Conservation (phyloP, 2,329 filamentous ascomycete species). For the Cladosporium sp. region DNA sequence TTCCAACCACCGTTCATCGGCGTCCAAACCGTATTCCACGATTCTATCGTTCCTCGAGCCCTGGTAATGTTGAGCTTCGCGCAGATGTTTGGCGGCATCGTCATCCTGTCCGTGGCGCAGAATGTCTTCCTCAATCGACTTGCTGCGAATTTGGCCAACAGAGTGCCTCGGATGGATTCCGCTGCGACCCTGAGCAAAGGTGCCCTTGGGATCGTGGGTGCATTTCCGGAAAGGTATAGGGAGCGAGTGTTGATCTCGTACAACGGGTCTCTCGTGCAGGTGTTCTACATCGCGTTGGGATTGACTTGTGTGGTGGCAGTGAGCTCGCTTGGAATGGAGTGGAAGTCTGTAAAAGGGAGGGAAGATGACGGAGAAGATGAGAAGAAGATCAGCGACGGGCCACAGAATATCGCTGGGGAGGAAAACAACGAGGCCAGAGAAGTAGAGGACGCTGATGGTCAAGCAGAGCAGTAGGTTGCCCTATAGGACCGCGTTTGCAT, state of each 20-base stretch:
- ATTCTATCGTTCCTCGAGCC: slow-evolving; percentile 5
- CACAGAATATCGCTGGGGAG: too few species aligned
- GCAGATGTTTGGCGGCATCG: slow-evolving; percentile 13
- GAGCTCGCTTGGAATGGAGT: slow-evolving; percentile 46
- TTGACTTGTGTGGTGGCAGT: slow-evolving; percentile 47
- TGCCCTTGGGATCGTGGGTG: too few species aligned
- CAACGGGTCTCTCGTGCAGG: slow-evolving; percentile 52
- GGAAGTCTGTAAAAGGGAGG: slow-evolving; percentile 54
- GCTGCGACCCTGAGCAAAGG: slow-evolving; percentile 17
- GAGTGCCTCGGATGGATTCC: too few species aligned
- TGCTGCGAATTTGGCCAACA: background rate
- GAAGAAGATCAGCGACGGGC: too few species aligned
- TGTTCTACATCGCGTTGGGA: slow-evolving; percentile 52
- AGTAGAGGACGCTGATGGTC: too few species aligned
- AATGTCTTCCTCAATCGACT: slow-evolving; percentile 14
- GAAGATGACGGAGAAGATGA: slow-evolving; percentile 16
- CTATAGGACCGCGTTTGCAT: too few species aligned
- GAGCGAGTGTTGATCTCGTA: slow-evolving; percentile 54
- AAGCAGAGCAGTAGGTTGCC: too few species aligned
- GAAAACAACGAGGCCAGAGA: too few species aligned
- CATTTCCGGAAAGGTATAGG: slow-evolving; percentile 34
- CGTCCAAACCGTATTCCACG: slow-evolving; percentile 14
- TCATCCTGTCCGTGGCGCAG: slow-evolving; percentile 13
- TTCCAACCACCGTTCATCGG: slow-evolving; percentile 29
- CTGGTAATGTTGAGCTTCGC: slow-evolving; percentile 13